Conservation (phyloP, 805 yeast species). For the Starmerella gropengiesseri region DNA sequence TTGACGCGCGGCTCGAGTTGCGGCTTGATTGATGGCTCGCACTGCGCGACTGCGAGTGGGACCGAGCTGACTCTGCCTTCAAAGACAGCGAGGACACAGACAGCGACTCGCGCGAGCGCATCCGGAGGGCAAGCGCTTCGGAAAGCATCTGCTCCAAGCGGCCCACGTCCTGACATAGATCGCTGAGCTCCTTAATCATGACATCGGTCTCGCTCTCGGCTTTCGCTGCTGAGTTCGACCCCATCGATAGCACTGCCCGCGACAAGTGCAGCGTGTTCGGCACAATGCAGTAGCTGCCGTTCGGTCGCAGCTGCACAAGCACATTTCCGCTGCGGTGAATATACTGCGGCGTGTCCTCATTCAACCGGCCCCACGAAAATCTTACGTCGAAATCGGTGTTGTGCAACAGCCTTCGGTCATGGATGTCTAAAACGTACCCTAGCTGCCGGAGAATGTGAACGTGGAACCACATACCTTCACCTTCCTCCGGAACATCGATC, state of each 20-base stretch:
- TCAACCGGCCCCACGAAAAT: slow-evolving; percentile 71
- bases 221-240: slow-evolving; percentile 14
- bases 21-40: slow-evolving; percentile 2
- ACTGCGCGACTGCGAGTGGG: neutral
- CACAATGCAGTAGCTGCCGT: slow-evolving; percentile 68
- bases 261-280: slow-evolving; percentile 80
- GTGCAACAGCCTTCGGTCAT: slow-evolving; percentile 50
- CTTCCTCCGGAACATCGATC: slow-evolving; percentile 39
- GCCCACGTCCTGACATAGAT: slow-evolving; percentile 8
- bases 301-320: slow-evolving; percentile 72
- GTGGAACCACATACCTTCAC: slow-evolving; percentile 49
- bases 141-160: slow-evolving; percentile 8
- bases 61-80: neutral
- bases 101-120: neutral
- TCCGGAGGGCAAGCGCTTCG: slow-evolving; percentile 11
- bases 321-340: slow-evolving; percentile 83
- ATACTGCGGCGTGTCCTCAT: slow-evolving; percentile 56
- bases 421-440: slow-evolving; percentile 63
- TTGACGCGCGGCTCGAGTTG: neutral
- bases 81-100: neutral
- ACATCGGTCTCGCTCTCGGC: slow-evolving; percentile 19
- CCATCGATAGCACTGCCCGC: slow-evolving; percentile 29
- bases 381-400: slow-evolving; percentile 45
- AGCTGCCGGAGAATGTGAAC: slow-evolving; percentile 54
- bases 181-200: slow-evolving; percentile 8